A percentile compares a stretch with the other conserved stretches of the same genome.
Evolutionary conservation across 2,329 filamentous ascomycete species (phyloP).

Genomic region (Trichoderma koningiopsis): DNA sequence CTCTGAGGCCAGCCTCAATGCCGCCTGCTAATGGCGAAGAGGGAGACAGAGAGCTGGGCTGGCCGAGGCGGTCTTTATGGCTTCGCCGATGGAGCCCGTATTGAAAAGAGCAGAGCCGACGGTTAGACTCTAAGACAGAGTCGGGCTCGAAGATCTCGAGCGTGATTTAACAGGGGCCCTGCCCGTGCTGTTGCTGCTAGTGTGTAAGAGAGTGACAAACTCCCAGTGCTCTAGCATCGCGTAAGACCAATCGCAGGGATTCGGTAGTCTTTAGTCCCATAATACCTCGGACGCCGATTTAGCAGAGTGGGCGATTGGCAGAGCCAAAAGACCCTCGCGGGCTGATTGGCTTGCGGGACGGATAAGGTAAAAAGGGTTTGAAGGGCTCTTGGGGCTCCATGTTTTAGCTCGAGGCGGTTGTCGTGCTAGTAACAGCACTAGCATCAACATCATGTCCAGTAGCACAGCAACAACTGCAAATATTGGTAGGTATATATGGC

Average conservation of each 20-base stretch:
- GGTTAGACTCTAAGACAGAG: conserved; percentile 7
- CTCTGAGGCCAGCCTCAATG: conserved; percentile 13
- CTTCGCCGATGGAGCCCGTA: conserved; percentile 3
- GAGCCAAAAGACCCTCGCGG: conserved; percentile 1
- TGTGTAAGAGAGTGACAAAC: conserved; percentile 20
- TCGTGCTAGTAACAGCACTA: background rate
- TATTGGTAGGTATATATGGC: background rate
- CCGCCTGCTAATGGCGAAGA: conserved; percentile 18
- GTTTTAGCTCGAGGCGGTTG: background rate
- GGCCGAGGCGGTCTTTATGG: background rate
- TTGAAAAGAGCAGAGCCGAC: conserved; percentile 2
- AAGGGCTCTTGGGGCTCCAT: conserved; percentile 9
- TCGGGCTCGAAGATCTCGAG: conserved; percentile 16
- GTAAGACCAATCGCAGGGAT: conserved; percentile 19
- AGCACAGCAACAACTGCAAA: background rate
- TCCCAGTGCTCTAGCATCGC: conserved; percentile 1
- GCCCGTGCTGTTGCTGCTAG: conserved; percentile 12
- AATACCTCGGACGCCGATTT: conserved; percentile 17
- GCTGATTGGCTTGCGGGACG: conserved; percentile 14
- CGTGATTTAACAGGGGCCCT: conserved; percentile 25
- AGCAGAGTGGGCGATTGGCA: conserved; percentile 9
- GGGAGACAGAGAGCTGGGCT: conserved; percentile 7
- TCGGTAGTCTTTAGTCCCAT: background rate
- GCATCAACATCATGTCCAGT: background rate
- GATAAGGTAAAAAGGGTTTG: conserved; percentile 18